Percentiles rank a stretch among this genome's conserved stretches.
phyloP scores from a whole-genome alignment of 305 asterid genomes.

The Solanum hybrid region DNA sequence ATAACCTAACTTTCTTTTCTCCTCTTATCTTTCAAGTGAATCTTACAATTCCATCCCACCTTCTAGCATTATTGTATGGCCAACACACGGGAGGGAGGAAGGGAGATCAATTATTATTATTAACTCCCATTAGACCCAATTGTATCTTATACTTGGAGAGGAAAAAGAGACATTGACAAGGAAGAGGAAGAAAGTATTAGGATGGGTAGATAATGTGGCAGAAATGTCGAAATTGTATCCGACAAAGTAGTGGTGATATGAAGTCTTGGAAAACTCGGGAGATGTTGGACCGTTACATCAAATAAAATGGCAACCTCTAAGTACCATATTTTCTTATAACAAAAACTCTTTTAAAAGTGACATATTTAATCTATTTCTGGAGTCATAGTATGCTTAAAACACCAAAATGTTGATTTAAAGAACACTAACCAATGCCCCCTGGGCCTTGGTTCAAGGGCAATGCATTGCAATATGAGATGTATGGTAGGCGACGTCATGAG shows the following conservation, averaged over 20 bases:
- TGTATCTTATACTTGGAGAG: background rate
- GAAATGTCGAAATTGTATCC: background rate
- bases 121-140: no score
- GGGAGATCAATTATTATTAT: no score
- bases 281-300: background rate
- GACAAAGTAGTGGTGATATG: background rate
- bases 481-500: background rate
- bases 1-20: no score
- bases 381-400: background rate
- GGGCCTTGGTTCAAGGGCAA: background rate
- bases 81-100: no score
- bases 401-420: background rate
- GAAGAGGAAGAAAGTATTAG: background rate
- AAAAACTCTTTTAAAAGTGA: background rate
- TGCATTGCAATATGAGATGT: background rate
- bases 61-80: no score
- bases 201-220: background rate
- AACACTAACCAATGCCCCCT: background rate
- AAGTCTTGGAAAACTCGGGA: background rate
- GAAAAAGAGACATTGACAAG: background rate
- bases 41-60: no score
- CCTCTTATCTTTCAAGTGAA: no score
- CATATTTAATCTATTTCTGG: background rate
- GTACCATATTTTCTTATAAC: background rate
- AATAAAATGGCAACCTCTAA: background rate